Evolutionary conservation across 345 rosid species (phyloP), one percentile per base, ranked within the genome.

Genomic region (Carallia pectinifolia): DNA sequence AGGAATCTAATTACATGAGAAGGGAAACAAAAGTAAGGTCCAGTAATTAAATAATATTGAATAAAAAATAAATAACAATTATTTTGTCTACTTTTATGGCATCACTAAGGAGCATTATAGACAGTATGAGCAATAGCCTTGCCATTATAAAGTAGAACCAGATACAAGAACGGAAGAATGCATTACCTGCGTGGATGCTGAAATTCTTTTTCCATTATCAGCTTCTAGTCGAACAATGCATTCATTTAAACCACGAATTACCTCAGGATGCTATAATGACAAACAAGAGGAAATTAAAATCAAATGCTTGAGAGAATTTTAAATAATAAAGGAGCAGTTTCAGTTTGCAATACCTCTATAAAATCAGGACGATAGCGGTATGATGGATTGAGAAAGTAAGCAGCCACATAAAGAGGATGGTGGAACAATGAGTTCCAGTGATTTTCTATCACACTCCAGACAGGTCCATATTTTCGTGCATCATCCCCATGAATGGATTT

Each of bases 331-430:
- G 15, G 27, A 8, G 27, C 8, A 29, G 62, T 37, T 65, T 37
- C 30, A 7, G 48, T 64, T 48, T 34, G 29, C 60, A 84, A 59
- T 89, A 94, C 98, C 92, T 81, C 77, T 64, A 82, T 59, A 76
- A 90, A 88, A 82, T 94, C 97, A 48, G 84, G 82, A 67, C 82
- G 86, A 70, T 88, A 94, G 61, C 90, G 87, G 63, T 85, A 84
- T n/a, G 90, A 83, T 6, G 96, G 98, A 77, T 91, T 94, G 76
- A 94, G 87, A 80, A 90, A 91, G 82, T 90, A 91, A 47, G 98
- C 95, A 76, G 97, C 96, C 65, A 87, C 85, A 69, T 87, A 82
- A 60, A 94, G 93, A 18, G 98, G 98, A 70, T 94, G 97, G 71
- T 79, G 90, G 78, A 87, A 83, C 81, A 88, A 83, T 50, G 88